Base-by-base conservation (phyloP, 1,284 basidiomycete species). In the Pseudomicrostroma phylloplanum region DNA sequence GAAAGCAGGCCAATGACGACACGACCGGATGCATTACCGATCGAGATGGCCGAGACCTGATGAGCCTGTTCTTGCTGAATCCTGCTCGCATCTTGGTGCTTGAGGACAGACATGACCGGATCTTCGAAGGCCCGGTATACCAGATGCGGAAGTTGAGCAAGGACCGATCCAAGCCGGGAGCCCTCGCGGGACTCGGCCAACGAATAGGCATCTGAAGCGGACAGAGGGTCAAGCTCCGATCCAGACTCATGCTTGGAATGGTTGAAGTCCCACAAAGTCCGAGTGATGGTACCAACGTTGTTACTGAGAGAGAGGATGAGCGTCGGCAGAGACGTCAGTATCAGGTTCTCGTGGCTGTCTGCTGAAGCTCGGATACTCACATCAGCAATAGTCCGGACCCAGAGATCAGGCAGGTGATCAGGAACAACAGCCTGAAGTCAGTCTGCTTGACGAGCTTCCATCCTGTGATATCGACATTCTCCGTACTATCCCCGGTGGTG, bases 281-380 rank as follows among this genome's bases (percentile, higher is more conserved):
- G 87, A 0, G 92, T 87, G 77, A 96, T 91, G 0, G 89, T 88
- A n/a, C 92, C 92, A 23, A 91, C 91, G 70, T 96, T 96, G 80
- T 93, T 92, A 81, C 93, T 92, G 25, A 57, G 63, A 8, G 55
- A n/a, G 9, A 36, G 30, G n/a, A n/a, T n/a, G n/a, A n/a, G 53
- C 1, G n/a, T 17, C 1, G 17, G 15, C 13, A 55, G 57, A 19
- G 9, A 54, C n/a, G 9, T 11, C 12, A 57, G 19, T 19, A 9
- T n/a, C 41, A n/a, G n/a, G 89, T 89, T 76, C 90, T 87, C 0
- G 90, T 86, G 76, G 92, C 89, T 0, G 88, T 87, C 25, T 91
- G 91, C 17, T 90, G 90, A 68, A 93, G 92, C 81, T 94, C 94
- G 81, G 96, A 96, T 73, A 89, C 93, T 36, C 30, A 36, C 30